Conservation (phyloP, 2,329 filamentous ascomycete genomes). For the Colletotrichum orbiculare region DNA sequence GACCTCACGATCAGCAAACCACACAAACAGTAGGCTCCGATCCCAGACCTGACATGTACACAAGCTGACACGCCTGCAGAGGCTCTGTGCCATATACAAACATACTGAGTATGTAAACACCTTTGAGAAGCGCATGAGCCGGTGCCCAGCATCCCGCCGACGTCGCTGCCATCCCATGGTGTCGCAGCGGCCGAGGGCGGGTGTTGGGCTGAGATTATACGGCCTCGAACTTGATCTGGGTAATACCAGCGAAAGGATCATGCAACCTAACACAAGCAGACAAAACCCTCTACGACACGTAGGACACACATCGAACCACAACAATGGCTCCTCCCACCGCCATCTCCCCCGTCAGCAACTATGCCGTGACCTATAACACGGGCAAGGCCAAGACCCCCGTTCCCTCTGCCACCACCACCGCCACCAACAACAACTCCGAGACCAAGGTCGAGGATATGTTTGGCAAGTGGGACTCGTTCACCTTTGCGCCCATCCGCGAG, state of each 20-base stretch:
- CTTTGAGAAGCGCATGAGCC: constrained; percentile 65
- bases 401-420: constrained; percentile 54
- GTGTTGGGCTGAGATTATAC: constrained; percentile 81
- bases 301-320: neutral
- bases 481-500: constrained; percentile 89
- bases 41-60: neutral
- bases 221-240: constrained; percentile 95
- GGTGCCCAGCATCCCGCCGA: constrained; percentile 57
- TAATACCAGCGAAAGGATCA: constrained; percentile 99
- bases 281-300: neutral
- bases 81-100: constrained; percentile 3
- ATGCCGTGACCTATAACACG: constrained; percentile 46
- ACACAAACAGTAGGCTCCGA: constrained; percentile 27
- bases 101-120: constrained; percentile 28
- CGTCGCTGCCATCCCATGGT: constrained; percentile 28
- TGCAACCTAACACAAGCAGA: constrained; percentile 59
- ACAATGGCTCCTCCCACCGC: constrained; percentile 65
- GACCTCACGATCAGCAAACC: neutral
- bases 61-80: constrained; percentile 28
- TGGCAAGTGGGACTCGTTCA: constrained; percentile 84
- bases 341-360: constrained; percentile 64
- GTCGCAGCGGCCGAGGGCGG: constrained; percentile 46
- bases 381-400: constrained; percentile 51
- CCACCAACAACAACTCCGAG: neutral
- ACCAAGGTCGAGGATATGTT: constrained; percentile 63